Base-by-base conservation (phyloP, 495 filamentous ascomycete species). In the Viridothelium virens region DNA sequence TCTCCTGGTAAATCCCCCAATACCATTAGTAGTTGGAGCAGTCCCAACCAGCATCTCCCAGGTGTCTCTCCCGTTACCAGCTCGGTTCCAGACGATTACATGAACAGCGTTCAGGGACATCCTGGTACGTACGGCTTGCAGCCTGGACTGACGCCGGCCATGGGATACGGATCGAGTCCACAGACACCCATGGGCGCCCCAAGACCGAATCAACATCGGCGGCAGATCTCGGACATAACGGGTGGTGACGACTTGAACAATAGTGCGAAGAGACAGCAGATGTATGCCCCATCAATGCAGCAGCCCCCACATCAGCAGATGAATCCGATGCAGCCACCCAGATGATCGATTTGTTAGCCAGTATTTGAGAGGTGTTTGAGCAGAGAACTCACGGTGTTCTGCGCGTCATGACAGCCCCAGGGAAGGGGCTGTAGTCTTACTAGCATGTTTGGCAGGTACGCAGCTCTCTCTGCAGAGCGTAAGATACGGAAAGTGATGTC, bases 211-310 rank as follows among this genome's bases (percentile, higher is more conserved):
- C 68, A 66, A 59, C 85, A 86, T 68, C 79, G 87, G 70, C 79
- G 87, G 72, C 85, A 86, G 61, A 82, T 89, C 41, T 88, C 86
- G 11, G 87, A 90, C 34, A 85, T 91, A 75, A 78, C 82, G 3
- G 82, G 85, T 63, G 82, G 76, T 9, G 85, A 86, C 14, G 80
- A 83, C 47, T 73, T 79, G 61, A 73, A 78, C 11, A 81, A 79
- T 62, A 80, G 84, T 70, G 74, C 78, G 9, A 88, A 87, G 71
- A 78, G 87, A 68, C 86, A 86, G 73, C 83, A 86, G 64, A 82
- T 89, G 77, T 89, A 87, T 70, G 72, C 81, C 6, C 82, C 81
- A 59, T 75, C 74, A 12, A 77, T 77, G 78, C 75, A 47, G 69
- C 73, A 72, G 72, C 74, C 71, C 80, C 70, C 63, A 76, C 75